Evolutionary conservation across 192 early-diverging fungal genomes (phyloP).

Genomic region (Tieghemiomyces parasiticus): DNA sequence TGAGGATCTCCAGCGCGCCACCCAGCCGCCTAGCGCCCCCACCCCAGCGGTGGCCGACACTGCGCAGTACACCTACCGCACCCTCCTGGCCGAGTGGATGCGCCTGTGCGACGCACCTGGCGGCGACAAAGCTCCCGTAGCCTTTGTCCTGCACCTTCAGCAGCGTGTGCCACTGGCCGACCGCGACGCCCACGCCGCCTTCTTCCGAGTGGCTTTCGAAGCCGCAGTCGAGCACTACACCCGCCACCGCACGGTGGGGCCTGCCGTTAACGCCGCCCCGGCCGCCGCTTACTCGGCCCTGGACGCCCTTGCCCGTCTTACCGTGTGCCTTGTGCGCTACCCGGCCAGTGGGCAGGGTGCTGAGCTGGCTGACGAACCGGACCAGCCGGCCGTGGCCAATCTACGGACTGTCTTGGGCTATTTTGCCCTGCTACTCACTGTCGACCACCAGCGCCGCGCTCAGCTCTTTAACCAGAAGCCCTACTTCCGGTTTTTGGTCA

Average conservation of each 20-base stretch:
- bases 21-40: background rate
- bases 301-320: conserved; percentile 83
- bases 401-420: conserved; percentile 74
- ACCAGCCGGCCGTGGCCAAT: conserved; percentile 40
- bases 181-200: conserved; percentile 64
- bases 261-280: conserved; percentile 23
- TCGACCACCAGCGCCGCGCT: conserved; percentile 65
- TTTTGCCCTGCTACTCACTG: conserved; percentile 68
- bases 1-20: conserved; percentile 20
- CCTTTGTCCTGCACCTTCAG: conserved; percentile 44
- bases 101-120: conserved; percentile 26
- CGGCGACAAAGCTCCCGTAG: conserved; percentile 24
- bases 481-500: conserved; percentile 78
- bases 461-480: conserved; percentile 78
- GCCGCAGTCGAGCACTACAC: conserved; percentile 62
- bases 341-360: conserved; percentile 37
- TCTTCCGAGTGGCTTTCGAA: conserved; percentile 84
- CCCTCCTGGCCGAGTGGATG: conserved; percentile 28
- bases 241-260: conserved; percentile 30
- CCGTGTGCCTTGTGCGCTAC: conserved; percentile 66
- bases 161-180: conserved; percentile 60
- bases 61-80: conserved; percentile 16
- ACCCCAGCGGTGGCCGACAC: background rate
- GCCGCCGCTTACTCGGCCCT: conserved; percentile 59
- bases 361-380: conserved; percentile 30